Base-by-base conservation (phyloP, 176 grass and related monocot species). In the Oryza nivara region DNA sequence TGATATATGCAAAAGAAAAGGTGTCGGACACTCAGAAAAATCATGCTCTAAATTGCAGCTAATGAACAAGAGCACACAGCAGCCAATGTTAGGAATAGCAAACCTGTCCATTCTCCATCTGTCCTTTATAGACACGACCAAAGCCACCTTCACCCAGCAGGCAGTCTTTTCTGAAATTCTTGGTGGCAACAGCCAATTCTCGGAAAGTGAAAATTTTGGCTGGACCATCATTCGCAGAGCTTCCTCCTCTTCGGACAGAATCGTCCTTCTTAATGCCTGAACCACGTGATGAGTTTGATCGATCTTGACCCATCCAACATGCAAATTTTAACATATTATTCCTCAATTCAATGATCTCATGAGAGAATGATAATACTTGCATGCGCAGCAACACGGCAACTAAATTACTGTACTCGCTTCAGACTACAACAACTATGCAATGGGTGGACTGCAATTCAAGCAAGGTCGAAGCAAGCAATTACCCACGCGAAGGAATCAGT, bases 61-160 rank as follows among this genome's bases (percentile, higher is more conserved):
- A 66, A 74, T 60, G 43, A 38, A 77, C 74, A 52, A 28, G n/a
- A 41, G 19, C 47, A 38, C 10, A 78, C 17, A 65, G 34, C 44
- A 52, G 54, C 20, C 11, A 79, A 22, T 15, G 22, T 17, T 70
- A 64, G n/a, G 8, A 11, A 70, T 74, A 75, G 74, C 52, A 78
- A 77, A 97, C 94, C 94, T 97, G 92, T 82, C 94, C 94, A 82
- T 90, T 97, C 68, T 97, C 94, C 80, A 90, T 85, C 26, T 28
- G 87, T 26, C 94, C 94, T 94, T 93, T 93, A 86, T 97, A 97
- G 36, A 97, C 94, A 22, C 82, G 87, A 79, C 94, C 94, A 16
- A 97, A 94, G 28, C 94, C 94, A 40, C 94, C 94, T 91, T 97
- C 92, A 82, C 94, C 94, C 80, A 97, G 60, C 30, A 97, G 76